A percentile compares a stretch with the other conserved stretches of the same genome.
Evolutionary conservation across 169 alveolate species (phyloP).

Genomic region (Cryptosporidium meleagridis): DNA sequence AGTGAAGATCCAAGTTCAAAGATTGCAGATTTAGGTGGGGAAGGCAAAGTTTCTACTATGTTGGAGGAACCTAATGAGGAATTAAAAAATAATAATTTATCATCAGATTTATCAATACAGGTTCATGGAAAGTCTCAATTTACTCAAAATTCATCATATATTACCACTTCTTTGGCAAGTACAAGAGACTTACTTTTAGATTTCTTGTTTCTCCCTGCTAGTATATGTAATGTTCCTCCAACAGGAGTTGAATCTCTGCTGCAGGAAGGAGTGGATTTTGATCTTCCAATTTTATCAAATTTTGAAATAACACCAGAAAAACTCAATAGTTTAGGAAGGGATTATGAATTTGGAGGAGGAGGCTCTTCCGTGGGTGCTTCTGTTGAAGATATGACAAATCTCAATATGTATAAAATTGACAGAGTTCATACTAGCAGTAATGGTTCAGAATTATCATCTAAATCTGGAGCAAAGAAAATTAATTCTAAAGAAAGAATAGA

Average conservation of each 20-base stretch:
- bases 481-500: background rate
- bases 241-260: slow-evolving; percentile 65
- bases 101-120: slow-evolving; percentile 5
- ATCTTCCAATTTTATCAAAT: slow-evolving; percentile 19
- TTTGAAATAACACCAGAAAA: background rate
- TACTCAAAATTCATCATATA: slow-evolving; percentile 18
- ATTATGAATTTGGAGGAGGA: background rate
- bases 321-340: background rate
- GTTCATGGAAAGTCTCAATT: background rate
- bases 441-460: background rate
- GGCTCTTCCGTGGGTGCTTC: background rate
- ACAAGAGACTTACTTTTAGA: slow-evolving; percentile 56
- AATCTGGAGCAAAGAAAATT: background rate
- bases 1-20: background rate
- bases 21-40: too few species aligned
- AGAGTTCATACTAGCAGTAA: background rate
- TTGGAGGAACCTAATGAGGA: background rate
- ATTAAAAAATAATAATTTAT: background rate
- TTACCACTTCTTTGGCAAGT: slow-evolving; percentile 33
- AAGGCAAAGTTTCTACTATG: too few species aligned
- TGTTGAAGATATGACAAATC: background rate
- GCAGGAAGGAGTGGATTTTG: slow-evolving; percentile 50
- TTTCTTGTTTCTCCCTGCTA: slow-evolving; percentile 58
- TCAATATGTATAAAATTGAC: background rate
- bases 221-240: slow-evolving; percentile 70